Conservation (phyloP, 352 stramenopile species). For the Phytophthora pini region DNA sequence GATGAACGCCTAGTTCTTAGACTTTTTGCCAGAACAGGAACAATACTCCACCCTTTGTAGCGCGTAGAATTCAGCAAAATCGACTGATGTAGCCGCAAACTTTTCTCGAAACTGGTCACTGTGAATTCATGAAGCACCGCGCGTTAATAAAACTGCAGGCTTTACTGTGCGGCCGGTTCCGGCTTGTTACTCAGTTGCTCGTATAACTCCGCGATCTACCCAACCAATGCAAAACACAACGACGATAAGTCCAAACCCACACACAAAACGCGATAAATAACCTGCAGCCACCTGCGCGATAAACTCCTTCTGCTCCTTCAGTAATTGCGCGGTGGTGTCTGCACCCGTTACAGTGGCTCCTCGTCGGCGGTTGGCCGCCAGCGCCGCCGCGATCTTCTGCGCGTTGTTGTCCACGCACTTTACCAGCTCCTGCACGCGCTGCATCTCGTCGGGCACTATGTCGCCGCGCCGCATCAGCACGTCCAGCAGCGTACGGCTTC, state of each 20-base stretch:
- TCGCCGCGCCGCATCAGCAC: constrained; percentile 33
- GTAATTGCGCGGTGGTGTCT: constrained; percentile 52
- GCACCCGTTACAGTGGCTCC: constrained; percentile 21
- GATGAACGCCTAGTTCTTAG: too few relatives aligned
- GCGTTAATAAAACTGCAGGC: too few relatives aligned
- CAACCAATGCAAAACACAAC: constrained; percentile 3
- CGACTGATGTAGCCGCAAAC: too few relatives aligned
- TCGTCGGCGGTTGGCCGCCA: constrained; percentile 49
- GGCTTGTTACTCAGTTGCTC: constrained; percentile 46
- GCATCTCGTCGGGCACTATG: constrained; percentile 52
- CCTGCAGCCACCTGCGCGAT: constrained; percentile 37
- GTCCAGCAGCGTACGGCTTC: constrained; percentile 43
- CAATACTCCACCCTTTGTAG: too few relatives aligned
- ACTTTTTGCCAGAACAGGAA: too few relatives aligned
- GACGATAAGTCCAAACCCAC: not conserved
- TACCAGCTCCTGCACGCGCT: constrained; percentile 66
- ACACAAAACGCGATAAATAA: too few relatives aligned
- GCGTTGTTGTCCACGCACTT: constrained; percentile 77
- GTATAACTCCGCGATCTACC: constrained; percentile 49
- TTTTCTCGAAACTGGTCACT: too few relatives aligned
- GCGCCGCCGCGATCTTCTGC: constrained; percentile 64
- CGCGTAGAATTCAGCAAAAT: too few relatives aligned
- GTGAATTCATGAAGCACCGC: too few relatives aligned
- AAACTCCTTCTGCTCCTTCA: constrained; percentile 68
- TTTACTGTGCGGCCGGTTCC: constrained; percentile 8